phyloP scores from a whole-genome alignment of 192 early-diverging fungal species.

The Coemansia sp. region DNA sequence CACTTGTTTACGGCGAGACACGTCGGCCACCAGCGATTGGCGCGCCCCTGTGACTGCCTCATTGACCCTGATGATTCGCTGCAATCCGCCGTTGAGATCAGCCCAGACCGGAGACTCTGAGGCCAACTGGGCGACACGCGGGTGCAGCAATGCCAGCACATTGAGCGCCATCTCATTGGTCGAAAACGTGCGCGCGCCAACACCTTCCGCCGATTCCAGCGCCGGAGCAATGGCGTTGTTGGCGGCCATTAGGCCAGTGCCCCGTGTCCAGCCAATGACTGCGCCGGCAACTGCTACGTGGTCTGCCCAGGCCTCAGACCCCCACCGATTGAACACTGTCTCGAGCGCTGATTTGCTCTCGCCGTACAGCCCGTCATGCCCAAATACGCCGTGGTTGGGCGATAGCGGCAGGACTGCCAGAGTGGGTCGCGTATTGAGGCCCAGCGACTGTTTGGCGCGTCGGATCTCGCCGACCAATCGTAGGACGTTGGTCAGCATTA shows the following conservation, averaged over 20 bases:
- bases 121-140: conserved; percentile 65
- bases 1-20: background rate
- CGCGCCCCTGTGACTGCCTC: conserved; percentile 8
- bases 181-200: conserved; percentile 89
- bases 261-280: conserved; percentile 96
- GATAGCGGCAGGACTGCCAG: conserved; percentile 86
- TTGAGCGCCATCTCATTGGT: conserved; percentile 93
- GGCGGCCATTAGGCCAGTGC: conserved; percentile 88
- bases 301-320: conserved; percentile 80
- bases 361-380: conserved; percentile 87
- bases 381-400: conserved; percentile 96
- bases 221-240: conserved; percentile 81
- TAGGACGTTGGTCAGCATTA: conserved; percentile 93
- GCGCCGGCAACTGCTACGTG: conserved; percentile 85
- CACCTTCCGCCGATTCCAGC: conserved; percentile 67
- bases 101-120: conserved; percentile 85
- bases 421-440: conserved; percentile 76
- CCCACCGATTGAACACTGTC: conserved; percentile 88
- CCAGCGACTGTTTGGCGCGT: conserved; percentile 65
- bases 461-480: conserved; percentile 85
- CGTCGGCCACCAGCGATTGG: background rate
- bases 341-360: conserved; percentile 93
- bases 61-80: conserved; percentile 60
- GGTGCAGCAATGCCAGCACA: conserved; percentile 84
- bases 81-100: conserved; percentile 93